These are phyloP conservation scores for Abelmoschus esculentus DNA, from an alignment of 345 rosid genomes.

Conservation along the genomic window DNA sequence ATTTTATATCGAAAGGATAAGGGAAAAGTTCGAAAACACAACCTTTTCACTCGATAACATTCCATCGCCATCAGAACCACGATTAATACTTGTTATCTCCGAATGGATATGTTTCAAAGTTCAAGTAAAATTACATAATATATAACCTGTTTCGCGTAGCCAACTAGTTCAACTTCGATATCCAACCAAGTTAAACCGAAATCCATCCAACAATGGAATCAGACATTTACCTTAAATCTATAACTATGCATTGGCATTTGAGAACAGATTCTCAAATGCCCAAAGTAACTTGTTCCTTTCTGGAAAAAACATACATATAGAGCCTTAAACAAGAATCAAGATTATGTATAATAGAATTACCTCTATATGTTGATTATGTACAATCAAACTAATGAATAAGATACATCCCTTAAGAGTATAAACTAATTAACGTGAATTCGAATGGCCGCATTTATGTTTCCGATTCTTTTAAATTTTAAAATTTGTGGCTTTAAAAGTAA, in stretches of 20 bases:
- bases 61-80: background rate
- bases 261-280: background rate
- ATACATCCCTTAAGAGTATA: no score
- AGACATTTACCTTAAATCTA: background rate
- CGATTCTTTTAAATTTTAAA: background rate
- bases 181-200: background rate
- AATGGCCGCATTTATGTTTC: background rate
- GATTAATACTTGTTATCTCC: background rate
- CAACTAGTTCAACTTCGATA: background rate
- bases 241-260: background rate
- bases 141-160: background rate
- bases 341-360: no score
- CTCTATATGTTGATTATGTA: no score
- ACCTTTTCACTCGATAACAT: background rate
- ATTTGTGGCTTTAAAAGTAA: background rate
- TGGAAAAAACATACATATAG: no score
- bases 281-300: background rate
- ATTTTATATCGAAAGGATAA: no score
- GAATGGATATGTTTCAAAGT: background rate
- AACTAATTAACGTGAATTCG: no score
- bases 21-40: no score
- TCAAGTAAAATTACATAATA: background rate
- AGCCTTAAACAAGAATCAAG: no score
- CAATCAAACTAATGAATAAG: no score
- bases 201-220: background rate